Conservation (phyloP, 1,139 yeast genomes). For the Blastobotrys raffinosifermentans region DNA sequence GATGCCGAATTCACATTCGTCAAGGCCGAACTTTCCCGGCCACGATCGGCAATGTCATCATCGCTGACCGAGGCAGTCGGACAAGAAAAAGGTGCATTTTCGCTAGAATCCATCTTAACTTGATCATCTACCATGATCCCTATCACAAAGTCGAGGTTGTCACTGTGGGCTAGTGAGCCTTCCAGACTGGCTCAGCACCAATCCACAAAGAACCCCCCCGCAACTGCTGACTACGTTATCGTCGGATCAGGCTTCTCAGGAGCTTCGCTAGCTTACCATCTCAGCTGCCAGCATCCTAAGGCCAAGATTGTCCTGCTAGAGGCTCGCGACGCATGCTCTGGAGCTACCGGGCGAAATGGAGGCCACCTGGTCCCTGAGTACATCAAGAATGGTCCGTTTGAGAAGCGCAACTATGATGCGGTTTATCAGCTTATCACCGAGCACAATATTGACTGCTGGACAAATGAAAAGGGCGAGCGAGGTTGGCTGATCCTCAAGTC, state of each 20-base stretch:
- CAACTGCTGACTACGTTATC: slow-evolving; percentile 33
- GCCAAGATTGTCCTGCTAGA: slow-evolving; percentile 34
- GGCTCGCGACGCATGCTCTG: slow-evolving; percentile 41
- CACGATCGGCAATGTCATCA: too few relatives aligned
- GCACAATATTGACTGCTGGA: slow-evolving; percentile 32
- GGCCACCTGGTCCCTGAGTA: slow-evolving; percentile 42
- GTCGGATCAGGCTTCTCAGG: slow-evolving; percentile 43
- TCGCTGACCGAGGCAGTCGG: too few relatives aligned
- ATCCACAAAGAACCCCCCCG: slow-evolving; percentile 18
- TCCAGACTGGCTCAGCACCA: background rate
- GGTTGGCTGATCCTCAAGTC: slow-evolving; percentile 30
- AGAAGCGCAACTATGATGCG: slow-evolving; percentile 20
- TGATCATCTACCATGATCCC: too few relatives aligned
- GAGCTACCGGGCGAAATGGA: slow-evolving; percentile 47
- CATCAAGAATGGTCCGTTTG: slow-evolving; percentile 24
- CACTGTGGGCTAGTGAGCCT: background rate
- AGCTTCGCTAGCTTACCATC: slow-evolving; percentile 35
- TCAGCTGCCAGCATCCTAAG: slow-evolving; percentile 13
- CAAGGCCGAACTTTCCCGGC: too few relatives aligned
- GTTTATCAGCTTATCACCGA: slow-evolving; percentile 25
- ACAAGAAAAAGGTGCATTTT: too few relatives aligned
- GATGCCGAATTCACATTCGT: too few relatives aligned
- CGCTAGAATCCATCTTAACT: too few relatives aligned
- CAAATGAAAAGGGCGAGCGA: slow-evolving; percentile 29
- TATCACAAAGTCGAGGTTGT: background rate